Base-by-base conservation (phyloP, 1,284 basidiomycete genomes). In the Heterobasidion occidentale region DNA sequence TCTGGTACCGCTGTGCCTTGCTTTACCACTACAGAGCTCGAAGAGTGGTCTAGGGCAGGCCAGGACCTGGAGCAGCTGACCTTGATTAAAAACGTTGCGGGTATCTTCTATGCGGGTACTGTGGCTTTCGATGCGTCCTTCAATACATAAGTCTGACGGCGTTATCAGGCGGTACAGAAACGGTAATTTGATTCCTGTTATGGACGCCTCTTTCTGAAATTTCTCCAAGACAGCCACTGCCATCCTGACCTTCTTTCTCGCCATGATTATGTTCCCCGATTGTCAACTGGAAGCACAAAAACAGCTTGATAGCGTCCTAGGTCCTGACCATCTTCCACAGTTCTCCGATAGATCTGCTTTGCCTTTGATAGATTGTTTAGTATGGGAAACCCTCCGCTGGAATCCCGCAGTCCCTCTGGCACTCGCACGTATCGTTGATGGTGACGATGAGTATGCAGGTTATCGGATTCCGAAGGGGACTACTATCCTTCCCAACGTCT, bases 121-220 rank as follows among this genome's bases (percentile, higher is more conserved):
- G 12, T 58, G 59, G 56, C 61, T 17, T 11, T 11, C 27, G 48
- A 34, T 47, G 49, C 36, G 9, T 33, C 11, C 27, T 36, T 36
- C 9, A 11, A 48, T 17, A 11, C 46, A 19, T 11, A 6, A 34
- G 8, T 19, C 2, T 36, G 15, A 8, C 12, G 19, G 17, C 36
- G 5, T 42, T 19, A 55, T 7, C 51, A 64, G 65, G 59, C 34
- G 65, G 60, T n/a, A 59, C 61, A 11, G 68, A 66, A 34, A 65
- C 63, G 12, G 38, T 42, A n/a, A 42, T 64, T 20, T 52, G 58
- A 58, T 19, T 27, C 4, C 27, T 2, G 14, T 4, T 17, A 12
- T 7, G 3, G 12, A 7, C 1, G 11, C 2, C 17, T 34, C 36
- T 36, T 9, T 9, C 33, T 45, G 6, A 54, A 48, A 35, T 1